Evolutionary conservation across 2,329 filamentous ascomycete genomes (phyloP).

Genomic region (Leptodontidium sp.): DNA sequence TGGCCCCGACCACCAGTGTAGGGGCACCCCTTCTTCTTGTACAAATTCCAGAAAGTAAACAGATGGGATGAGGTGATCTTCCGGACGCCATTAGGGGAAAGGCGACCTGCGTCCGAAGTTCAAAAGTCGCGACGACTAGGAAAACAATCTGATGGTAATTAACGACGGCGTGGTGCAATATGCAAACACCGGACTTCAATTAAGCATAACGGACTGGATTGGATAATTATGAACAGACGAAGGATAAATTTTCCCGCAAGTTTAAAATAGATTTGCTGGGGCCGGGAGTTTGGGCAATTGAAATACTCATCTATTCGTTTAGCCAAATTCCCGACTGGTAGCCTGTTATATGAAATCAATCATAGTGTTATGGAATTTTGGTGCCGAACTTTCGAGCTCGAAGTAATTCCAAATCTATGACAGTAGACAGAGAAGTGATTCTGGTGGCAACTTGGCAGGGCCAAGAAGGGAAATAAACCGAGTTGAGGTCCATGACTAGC

Average conservation of each 20-base stretch:
- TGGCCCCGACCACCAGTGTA: slow-evolving; percentile 11
- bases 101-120: slow-evolving; percentile 11
- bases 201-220: slow-evolving; percentile 22
- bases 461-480: neutral
- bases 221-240: slow-evolving; percentile 30
- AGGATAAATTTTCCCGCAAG: slow-evolving; percentile 22
- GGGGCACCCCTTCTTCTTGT: slow-evolving; percentile 34
- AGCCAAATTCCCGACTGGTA: slow-evolving; percentile 36
- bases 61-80: slow-evolving; percentile 29
- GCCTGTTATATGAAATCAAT: slow-evolving; percentile 29
- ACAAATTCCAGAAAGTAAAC: slow-evolving; percentile 21
- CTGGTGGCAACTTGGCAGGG: neutral
- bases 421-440: neutral
- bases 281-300: slow-evolving; percentile 22
- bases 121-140: slow-evolving; percentile 11
- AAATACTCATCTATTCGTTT: slow-evolving; percentile 36
- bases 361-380: neutral
- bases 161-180: slow-evolving; percentile 27
- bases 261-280: slow-evolving; percentile 36
- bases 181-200: slow-evolving; percentile 28
- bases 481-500: neutral
- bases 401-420: neutral
- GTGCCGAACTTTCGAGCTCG: neutral
- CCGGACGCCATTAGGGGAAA: slow-evolving; percentile 27
- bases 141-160: slow-evolving; percentile 24